Evolutionary conservation across 2,329 filamentous ascomycete species (phyloP).

Genomic region (Beauveria brongniartii): DNA sequence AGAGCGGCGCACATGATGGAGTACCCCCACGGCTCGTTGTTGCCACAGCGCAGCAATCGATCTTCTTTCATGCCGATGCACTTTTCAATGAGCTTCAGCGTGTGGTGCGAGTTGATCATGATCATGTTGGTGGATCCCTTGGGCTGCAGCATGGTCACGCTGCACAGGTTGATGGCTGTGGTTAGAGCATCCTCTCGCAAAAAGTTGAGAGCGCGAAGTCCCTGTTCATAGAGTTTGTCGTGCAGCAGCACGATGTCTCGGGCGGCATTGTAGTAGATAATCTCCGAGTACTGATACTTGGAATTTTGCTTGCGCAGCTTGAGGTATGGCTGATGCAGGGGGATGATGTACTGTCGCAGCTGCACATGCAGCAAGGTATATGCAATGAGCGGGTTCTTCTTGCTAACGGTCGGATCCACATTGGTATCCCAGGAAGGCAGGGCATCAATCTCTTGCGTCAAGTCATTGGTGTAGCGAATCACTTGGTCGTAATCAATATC

Average conservation of each 20-base stretch:
- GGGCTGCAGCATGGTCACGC: conserved; percentile 52
- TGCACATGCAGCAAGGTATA: conserved; percentile 55
- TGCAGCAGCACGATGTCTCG: conserved; percentile 55
- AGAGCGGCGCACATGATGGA: conserved; percentile 55
- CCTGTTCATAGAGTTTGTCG: conserved; percentile 51
- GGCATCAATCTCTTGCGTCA: conserved; percentile 52
- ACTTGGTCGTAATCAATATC: conserved; percentile 55
- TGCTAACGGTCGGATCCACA: conserved; percentile 26
- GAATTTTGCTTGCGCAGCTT: conserved; percentile 52
- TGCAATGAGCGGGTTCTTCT: conserved; percentile 49
- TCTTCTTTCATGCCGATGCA: conserved; percentile 55
- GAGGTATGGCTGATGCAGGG: conserved; percentile 52
- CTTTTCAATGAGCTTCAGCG: conserved; percentile 52
- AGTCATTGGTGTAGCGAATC: conserved; percentile 52
- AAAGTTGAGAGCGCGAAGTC: conserved; percentile 51
- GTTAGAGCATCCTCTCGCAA: conserved; percentile 52
- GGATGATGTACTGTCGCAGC: conserved; percentile 53
- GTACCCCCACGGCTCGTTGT: conserved; percentile 58
- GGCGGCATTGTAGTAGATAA: conserved; percentile 55
- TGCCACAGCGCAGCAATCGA: conserved; percentile 51
- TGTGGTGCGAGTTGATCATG: conserved; percentile 53
- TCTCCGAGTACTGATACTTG: conserved; percentile 55
- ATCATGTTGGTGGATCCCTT: conserved; percentile 52
- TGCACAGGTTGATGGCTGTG: conserved; percentile 53
- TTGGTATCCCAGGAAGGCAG: conserved; percentile 47